phyloP scores from a whole-genome alignment of 768 basidiomycete genomes.

The Naganishia onofrii region DNA sequence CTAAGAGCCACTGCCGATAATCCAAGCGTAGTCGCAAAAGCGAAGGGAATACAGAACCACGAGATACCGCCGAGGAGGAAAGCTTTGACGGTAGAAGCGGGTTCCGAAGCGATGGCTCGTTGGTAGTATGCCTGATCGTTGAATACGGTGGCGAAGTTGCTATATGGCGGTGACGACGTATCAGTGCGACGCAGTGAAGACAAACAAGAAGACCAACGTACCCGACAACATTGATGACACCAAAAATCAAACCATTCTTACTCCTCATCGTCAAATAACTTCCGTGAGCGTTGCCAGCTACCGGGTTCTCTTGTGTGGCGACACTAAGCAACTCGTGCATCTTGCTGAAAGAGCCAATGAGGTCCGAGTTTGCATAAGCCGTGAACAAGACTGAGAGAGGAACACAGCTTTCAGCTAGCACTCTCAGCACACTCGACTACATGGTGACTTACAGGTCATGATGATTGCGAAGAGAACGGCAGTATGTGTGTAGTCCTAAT shows the following conservation, averaged over 20 bases:
- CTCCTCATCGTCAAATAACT: constrained; percentile 79
- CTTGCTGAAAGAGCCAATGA: constrained; percentile 68
- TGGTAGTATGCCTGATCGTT: constrained; percentile 70
- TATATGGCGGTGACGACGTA: background rate
- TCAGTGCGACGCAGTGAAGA: background rate
- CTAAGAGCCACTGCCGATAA: constrained; percentile 77
- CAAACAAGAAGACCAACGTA: constrained; percentile 51
- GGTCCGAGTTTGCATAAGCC: constrained; percentile 70
- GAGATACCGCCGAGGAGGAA: constrained; percentile 84
- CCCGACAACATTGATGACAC: constrained; percentile 81
- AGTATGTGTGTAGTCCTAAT: constrained; percentile 69
- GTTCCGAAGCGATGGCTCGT: constrained; percentile 72
- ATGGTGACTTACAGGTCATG: constrained; percentile 62
- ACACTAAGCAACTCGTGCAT: constrained; percentile 78
- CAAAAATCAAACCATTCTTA: constrained; percentile 74
- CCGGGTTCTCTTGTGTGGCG: constrained; percentile 61
- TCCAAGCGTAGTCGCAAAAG: constrained; percentile 79
- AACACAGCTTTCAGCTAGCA: background rate
- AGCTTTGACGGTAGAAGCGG: constrained; percentile 81
- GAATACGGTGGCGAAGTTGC: constrained; percentile 54
- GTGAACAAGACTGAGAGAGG: constrained; percentile 51
- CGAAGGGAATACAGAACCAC: constrained; percentile 87
- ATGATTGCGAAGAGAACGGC: constrained; percentile 82
- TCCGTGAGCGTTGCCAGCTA: constrained; percentile 77
- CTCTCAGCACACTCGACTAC: too few relatives aligned